Percentiles rank a stretch among this genome's conserved stretches.
Conservation (phyloP, 1,139 yeast genomes). For the Hansenula anomala region DNA sequence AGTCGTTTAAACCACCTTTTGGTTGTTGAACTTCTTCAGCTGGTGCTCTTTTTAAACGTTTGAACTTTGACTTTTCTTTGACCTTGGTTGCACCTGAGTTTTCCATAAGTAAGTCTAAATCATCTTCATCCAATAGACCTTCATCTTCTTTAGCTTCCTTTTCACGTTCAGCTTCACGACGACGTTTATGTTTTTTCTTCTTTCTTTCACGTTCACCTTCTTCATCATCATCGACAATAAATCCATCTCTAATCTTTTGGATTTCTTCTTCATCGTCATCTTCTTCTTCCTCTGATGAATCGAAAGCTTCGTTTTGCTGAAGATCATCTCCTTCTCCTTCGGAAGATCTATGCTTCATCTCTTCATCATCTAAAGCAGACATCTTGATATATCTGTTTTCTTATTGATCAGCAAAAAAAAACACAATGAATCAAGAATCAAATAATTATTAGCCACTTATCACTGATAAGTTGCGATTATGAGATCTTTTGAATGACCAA, state of each 20-base stretch:
- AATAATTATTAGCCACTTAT: not conserved
- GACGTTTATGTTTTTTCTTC: conserved; percentile 36
- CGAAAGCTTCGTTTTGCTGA: conserved; percentile 45
- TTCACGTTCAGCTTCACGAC: conserved; percentile 22
- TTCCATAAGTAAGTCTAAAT: conserved; percentile 84
- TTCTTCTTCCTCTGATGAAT: conserved; percentile 72
- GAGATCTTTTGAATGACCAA: not conserved
- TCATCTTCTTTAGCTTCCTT: conserved; percentile 37
- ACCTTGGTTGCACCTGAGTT: conserved; percentile 68
- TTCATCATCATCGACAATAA: conserved; percentile 86
- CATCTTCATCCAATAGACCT: conserved; percentile 90
- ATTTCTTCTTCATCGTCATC: conserved; percentile 79
- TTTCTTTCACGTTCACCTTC: conserved; percentile 29
- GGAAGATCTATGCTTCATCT: conserved; percentile 2
- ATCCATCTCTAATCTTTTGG: conserved; percentile 78
- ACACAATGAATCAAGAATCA: not conserved
- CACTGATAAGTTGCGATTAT: too few relatives aligned
- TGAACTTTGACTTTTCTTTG: conserved; percentile 49
- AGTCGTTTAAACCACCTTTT: conserved; percentile 55
- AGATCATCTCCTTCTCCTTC: conserved; percentile 35
- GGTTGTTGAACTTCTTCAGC: conserved; percentile 20
- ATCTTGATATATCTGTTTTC: conserved; percentile 6
- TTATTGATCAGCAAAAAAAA: not conserved
- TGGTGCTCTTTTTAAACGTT: conserved; percentile 76
- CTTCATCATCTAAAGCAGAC: conserved; percentile 9